Percentiles rank a stretch among this genome's conserved stretches.
Conservation (phyloP, 139 green algal genomes). For the Chlamydomonas sphaeroides region DNA sequence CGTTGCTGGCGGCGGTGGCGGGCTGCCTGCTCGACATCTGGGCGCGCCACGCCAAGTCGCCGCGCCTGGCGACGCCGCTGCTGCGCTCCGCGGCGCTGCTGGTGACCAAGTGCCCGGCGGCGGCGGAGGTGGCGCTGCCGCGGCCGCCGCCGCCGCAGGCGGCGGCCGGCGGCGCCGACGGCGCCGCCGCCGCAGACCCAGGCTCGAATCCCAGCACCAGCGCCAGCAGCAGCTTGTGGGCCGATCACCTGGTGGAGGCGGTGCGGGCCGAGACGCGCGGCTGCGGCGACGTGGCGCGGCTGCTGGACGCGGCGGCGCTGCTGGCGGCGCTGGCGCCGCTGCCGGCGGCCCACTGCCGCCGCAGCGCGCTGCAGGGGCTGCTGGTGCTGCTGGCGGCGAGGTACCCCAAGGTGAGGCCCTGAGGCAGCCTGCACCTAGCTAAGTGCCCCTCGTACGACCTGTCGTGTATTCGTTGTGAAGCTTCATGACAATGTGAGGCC, state of each 20-base stretch:
- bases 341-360: conserved; percentile 29
- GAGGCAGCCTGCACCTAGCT: no score
- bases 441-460: no score
- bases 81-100: conserved; percentile 68
- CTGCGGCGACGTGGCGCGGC: conserved; percentile 73
- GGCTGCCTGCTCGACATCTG: conserved; percentile 52
- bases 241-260: conserved; percentile 59
- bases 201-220: no score
- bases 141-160: conserved; percentile 13
- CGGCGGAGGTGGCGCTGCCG: neutral
- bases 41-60: conserved; percentile 46
- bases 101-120: conserved; percentile 41
- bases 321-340: conserved; percentile 41
- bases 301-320: conserved; percentile 60
- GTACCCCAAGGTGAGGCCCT: conserved; percentile 73
- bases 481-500: no score
- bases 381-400: conserved; percentile 71
- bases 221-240: no score
- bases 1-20: conserved; percentile 30
- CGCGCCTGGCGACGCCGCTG: conserved; percentile 62
- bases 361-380: conserved; percentile 64
- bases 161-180: no score
- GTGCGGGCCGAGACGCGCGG: conserved; percentile 56
- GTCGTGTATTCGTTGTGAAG: no score
- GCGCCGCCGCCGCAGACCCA: no score